Evolutionary conservation across 1,284 basidiomycete species (phyloP).

Genomic region (Neotropicomus parvogracilis): DNA sequence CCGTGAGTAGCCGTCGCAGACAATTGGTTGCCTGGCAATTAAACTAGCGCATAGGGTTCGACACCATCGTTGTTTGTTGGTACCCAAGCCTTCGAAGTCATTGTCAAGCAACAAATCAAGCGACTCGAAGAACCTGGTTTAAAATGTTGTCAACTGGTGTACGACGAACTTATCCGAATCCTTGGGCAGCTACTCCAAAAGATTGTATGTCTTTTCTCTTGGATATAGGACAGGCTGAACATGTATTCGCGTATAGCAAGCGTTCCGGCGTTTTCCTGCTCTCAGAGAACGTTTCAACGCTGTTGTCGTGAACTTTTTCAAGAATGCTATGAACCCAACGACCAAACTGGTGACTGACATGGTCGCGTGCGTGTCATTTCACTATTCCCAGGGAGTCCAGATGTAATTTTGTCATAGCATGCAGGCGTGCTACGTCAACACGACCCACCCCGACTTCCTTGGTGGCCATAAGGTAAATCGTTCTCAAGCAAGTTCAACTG

Average conservation of each 20-base stretch:
- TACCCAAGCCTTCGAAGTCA: conserved; percentile 94
- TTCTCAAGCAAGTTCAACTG: not conserved
- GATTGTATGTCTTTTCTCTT: conserved; percentile 58
- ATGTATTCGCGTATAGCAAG: conserved; percentile 56
- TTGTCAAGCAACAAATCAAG: conserved; percentile 98
- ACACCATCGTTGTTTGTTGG: conserved; percentile 96
- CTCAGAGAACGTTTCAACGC: conserved; percentile 92
- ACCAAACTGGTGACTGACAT: conserved; percentile 93
- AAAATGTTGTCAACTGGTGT: conserved; percentile 92
- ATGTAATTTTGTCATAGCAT: conserved; percentile 50
- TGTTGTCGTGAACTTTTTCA: conserved; percentile 96
- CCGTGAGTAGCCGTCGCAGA: conserved; percentile 47
- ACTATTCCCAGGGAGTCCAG: not conserved
- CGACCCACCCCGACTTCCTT: conserved; percentile 98
- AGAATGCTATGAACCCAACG: conserved; percentile 88
- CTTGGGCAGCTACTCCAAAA: conserved; percentile 85
- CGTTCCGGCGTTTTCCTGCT: conserved; percentile 93
- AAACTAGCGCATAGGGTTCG: conserved; percentile 64
- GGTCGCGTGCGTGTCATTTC: conserved; percentile 59
- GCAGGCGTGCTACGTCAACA: conserved; percentile 98
- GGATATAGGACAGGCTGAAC: conserved; percentile 1
- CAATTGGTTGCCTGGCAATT: not conserved
- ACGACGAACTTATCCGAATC: conserved; percentile 96
- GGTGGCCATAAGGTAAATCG: conserved; percentile 79
- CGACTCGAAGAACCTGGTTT: conserved; percentile 90